Evolutionary conservation across 768 basidiomycete species (phyloP).

Genomic region (Lactarius psammicola): DNA sequence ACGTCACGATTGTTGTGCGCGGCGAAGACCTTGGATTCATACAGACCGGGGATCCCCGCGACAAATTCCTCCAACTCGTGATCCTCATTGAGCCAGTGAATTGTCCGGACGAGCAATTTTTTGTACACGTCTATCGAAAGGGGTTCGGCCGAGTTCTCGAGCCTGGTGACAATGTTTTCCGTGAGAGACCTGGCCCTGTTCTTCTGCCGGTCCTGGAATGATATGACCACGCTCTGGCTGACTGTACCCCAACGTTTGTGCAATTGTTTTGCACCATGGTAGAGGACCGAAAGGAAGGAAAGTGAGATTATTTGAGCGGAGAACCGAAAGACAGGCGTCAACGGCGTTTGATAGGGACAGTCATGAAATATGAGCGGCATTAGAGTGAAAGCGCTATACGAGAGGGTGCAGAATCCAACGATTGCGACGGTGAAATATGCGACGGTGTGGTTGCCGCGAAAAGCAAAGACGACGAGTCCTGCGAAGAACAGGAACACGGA

Average conservation of each 20-base stretch:
- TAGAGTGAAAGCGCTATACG: not conserved
- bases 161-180: not conserved
- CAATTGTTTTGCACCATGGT: not conserved
- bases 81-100: not conserved
- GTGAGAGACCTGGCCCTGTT: not conserved
- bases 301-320: not conserved
- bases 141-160: not conserved
- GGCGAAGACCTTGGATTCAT: not conserved
- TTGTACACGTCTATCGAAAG: not conserved
- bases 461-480: conserved; percentile 10
- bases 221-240: not conserved
- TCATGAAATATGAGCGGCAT: not conserved
- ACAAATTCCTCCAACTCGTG: not conserved
- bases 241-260: not conserved
- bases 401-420: conserved; percentile 2
- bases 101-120: not conserved
- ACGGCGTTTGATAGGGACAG: conserved; percentile 15
- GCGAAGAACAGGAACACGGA: conserved; percentile 21
- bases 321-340: not conserved
- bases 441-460: not conserved
- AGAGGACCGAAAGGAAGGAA: not conserved
- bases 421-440: not conserved
- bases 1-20: no score
- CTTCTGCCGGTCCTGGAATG: not conserved
- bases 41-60: not conserved